A percentile compares a stretch with the other conserved stretches of the same genome.
phyloP scores from a whole-genome alignment of 805 yeast genomes.

The Teunomyces stri region DNA sequence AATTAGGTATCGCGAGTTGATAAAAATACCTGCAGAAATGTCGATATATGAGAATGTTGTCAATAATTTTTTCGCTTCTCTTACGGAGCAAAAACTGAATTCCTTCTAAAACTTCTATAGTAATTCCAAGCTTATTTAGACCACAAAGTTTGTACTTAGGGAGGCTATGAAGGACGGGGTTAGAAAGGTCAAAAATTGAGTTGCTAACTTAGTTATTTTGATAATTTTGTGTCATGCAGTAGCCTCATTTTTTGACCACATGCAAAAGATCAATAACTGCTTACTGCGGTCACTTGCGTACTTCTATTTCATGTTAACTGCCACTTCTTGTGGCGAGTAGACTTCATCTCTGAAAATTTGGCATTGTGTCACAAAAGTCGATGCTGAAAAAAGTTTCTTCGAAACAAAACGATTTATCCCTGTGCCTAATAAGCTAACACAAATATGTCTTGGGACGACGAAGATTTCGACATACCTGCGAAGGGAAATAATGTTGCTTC shows the following conservation, averaged over 20 bases:
- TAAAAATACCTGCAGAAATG: background rate
- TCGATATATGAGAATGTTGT: background rate
- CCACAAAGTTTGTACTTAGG: no score
- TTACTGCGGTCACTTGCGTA: background rate
- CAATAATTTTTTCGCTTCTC: no score
- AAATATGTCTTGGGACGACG: constrained; percentile 73
- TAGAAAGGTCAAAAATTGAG: no score
- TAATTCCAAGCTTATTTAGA: no score
- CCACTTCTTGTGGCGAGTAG: background rate
- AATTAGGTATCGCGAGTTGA: background rate
- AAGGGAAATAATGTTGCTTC: constrained; percentile 41
- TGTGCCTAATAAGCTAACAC: background rate
- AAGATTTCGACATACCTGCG: constrained; percentile 75
- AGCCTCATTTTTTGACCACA: no score
- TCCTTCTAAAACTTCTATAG: no score
- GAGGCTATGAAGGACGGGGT: no score
- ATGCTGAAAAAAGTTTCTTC: constrained; percentile 5
- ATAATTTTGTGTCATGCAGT: background rate
- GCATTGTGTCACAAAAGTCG: constrained; percentile 3
- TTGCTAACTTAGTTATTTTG: no score
- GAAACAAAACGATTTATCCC: background rate
- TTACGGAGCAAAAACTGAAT: no score
- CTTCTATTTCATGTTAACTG: background rate
- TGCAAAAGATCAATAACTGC: background rate
- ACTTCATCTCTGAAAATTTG: background rate